Conservation (phyloP, 257 asterid genomes). For the Gynochthodes officinalis region DNA sequence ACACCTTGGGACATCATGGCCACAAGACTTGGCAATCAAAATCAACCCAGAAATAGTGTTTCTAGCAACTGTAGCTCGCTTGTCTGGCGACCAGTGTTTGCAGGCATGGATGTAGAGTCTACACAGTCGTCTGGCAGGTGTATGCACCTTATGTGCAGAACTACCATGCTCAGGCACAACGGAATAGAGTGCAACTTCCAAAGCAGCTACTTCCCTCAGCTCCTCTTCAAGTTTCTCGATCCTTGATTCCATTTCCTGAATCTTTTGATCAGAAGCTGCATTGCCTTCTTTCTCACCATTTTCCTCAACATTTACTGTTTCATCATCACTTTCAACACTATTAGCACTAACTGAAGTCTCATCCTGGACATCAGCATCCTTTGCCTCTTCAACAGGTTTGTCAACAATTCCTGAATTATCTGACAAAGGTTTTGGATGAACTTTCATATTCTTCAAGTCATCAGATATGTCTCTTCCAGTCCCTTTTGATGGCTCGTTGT, state of each 20-base stretch:
- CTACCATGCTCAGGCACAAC: constrained; percentile 94
- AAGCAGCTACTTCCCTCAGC: constrained; percentile 91
- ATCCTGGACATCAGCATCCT: constrained; percentile 41
- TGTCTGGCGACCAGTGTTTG: constrained; percentile 73
- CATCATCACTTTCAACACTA: constrained; percentile 52
- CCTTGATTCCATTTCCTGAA: constrained; percentile 81
- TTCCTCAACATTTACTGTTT: constrained; percentile 37
- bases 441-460: constrained; percentile 52
- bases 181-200: constrained; percentile 86
- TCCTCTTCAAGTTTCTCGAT: constrained; percentile 76
- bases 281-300: constrained; percentile 34
- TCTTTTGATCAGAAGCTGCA: constrained; percentile 43
- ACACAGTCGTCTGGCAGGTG: constrained; percentile 92
- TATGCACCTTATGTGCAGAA: constrained; percentile 93
- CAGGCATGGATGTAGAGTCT: constrained; percentile 81
- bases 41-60: constrained; percentile 82
- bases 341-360: constrained; percentile 43
- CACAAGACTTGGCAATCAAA: constrained; percentile 83
- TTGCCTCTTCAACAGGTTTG: constrained; percentile 40
- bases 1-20: constrained; percentile 89
- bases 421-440: constrained; percentile 59
- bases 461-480: constrained; percentile 37
- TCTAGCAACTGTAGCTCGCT: constrained; percentile 79
- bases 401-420: constrained; percentile 51
- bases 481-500: constrained; percentile 33